Percentiles rank a stretch among this genome's conserved stretches.
Evolutionary conservation across 768 basidiomycete species (phyloP).

Genomic region (Cyclocybe aegerita): DNA sequence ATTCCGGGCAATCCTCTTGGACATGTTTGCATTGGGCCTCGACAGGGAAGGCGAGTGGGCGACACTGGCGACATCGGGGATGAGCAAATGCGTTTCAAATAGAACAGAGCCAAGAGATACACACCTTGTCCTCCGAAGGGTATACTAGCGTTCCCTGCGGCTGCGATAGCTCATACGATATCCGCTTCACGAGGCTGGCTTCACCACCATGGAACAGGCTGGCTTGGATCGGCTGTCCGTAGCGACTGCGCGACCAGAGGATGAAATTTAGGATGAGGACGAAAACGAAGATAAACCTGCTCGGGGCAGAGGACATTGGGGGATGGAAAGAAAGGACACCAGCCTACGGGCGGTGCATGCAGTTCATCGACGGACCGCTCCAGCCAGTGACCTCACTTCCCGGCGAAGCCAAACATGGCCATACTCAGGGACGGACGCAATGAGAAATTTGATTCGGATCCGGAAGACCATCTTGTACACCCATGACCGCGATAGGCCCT

Average conservation of each 20-base stretch:
- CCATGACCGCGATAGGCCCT: too few species aligned
- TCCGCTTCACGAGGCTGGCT: slow-evolving; percentile 40
- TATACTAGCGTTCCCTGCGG: slow-evolving; percentile 18
- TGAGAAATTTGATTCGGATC: too few species aligned
- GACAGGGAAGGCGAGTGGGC: slow-evolving; percentile 53
- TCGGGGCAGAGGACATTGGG: slow-evolving; percentile 46
- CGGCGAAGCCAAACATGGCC: too few species aligned
- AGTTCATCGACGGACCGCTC: neutral
- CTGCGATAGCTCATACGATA: slow-evolving; percentile 35
- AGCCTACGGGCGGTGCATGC: neutral
- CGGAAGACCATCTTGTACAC: too few species aligned
- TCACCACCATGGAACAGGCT: slow-evolving; percentile 23
- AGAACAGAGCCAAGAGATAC: neutral
- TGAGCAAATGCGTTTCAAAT: neutral
- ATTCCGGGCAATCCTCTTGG: slow-evolving; percentile 48
- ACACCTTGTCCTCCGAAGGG: slow-evolving; percentile 27
- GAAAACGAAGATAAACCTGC: slow-evolving; percentile 51
- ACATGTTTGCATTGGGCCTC: slow-evolving; percentile 68
- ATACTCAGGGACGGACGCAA: too few species aligned
- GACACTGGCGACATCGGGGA: slow-evolving; percentile 48
- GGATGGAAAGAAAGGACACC: slow-evolving; percentile 12
- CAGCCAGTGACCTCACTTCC: neutral
- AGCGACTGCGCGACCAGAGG: slow-evolving; percentile 65
- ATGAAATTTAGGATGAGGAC: slow-evolving; percentile 56
- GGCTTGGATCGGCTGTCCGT: slow-evolving; percentile 32